Conservation (phyloP, 306 rosid genomes). For the Senna tora region DNA sequence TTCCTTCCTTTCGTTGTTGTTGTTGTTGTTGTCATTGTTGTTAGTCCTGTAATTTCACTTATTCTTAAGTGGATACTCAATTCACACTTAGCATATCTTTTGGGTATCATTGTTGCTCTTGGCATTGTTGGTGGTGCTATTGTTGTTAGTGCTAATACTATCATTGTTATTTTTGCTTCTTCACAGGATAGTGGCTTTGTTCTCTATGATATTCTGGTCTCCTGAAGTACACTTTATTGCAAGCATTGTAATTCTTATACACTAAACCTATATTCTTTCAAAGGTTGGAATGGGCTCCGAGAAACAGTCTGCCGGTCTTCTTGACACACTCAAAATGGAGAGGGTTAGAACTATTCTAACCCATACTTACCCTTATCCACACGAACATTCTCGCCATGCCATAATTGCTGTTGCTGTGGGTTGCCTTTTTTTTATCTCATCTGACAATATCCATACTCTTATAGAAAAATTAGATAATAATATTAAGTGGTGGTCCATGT, state of each 20-base stretch:
- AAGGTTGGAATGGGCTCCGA: constrained; percentile 56
- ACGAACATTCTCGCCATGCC: constrained; percentile 98
- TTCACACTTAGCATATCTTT: neutral
- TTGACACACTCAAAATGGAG: constrained; percentile 87
- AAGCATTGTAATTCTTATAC: constrained; percentile 34
- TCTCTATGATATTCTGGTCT: constrained; percentile 38
- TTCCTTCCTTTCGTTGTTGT: neutral
- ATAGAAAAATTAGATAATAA: constrained; percentile 92
- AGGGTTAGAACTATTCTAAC: constrained; percentile 89
- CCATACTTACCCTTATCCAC: constrained; percentile 93
- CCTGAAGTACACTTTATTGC: constrained; percentile 37
- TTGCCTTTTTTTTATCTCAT: constrained; percentile 95
- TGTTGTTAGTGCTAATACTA: constrained; percentile 7
- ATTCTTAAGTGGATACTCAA: constrained; percentile 9
- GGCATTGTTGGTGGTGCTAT: constrained; percentile 4
- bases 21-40: constrained; percentile 1
- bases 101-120: constrained; percentile 27
- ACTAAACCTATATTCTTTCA: constrained; percentile 19
- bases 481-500: constrained; percentile 99
- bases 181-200: constrained; percentile 50
- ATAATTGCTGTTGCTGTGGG: constrained; percentile 93
- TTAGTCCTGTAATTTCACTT: constrained; percentile 1
- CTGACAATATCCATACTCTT: constrained; percentile 93
- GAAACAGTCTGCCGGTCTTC: constrained; percentile 58
- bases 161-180: constrained; percentile 8